Evolutionary conservation across 495 filamentous ascomycete species (phyloP).

Genomic region (Neurospora sp.): DNA sequence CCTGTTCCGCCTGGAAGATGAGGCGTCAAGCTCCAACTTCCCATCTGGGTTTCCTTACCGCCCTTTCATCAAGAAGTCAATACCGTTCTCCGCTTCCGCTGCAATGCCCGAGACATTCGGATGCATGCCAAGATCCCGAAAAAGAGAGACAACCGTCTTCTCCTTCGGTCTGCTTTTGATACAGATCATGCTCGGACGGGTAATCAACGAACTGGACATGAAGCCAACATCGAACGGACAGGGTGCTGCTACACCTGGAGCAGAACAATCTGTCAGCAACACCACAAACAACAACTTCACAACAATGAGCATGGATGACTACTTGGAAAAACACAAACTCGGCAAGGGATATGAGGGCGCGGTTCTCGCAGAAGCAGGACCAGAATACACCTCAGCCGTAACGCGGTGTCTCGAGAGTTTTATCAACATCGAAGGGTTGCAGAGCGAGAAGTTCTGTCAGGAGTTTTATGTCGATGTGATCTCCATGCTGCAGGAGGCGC

Average conservation of each 20-base stretch:
- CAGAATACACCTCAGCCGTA: not conserved
- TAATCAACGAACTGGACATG: not conserved
- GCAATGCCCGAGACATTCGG: not conserved
- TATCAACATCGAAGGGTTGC: not conserved
- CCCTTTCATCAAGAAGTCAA: not conserved
- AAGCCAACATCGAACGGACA: not conserved
- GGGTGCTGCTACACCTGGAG: not conserved
- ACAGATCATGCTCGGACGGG: slow-evolving; percentile 1
- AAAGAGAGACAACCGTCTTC: not conserved
- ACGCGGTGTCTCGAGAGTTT: slow-evolving; percentile 4
- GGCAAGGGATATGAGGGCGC: too few relatives aligned
- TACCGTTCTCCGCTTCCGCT: not conserved
- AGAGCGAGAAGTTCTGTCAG: slow-evolving; percentile 7
- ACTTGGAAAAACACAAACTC: not conserved
- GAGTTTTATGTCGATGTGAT: slow-evolving; percentile 5
- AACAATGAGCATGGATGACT: not conserved
- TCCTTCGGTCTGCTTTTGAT: slow-evolving; percentile 1
- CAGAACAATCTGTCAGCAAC: not conserved
- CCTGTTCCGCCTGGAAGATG: not conserved
- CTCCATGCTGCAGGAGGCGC: slow-evolving; percentile 1
- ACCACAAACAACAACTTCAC: not conserved
- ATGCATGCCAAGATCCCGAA: not conserved
- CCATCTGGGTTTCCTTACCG: not conserved
- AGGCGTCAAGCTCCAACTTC: not conserved
- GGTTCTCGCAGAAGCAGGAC: too few relatives aligned